Percentiles rank a stretch among this genome's conserved stretches.
Evolutionary conservation across 495 filamentous ascomycete species (phyloP).

Genomic region (Neurospora tetrasperma): DNA sequence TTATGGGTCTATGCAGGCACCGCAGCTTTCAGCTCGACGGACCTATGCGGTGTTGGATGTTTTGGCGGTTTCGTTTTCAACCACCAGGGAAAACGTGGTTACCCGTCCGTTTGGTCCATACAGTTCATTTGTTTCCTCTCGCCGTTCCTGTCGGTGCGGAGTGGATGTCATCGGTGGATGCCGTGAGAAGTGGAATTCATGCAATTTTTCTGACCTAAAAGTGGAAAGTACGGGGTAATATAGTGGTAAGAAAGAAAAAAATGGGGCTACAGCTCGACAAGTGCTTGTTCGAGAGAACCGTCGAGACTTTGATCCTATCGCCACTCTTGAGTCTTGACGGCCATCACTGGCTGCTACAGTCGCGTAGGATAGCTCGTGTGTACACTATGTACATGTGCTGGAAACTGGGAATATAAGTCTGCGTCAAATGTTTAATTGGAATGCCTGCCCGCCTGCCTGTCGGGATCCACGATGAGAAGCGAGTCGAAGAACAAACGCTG

Average conservation of each 20-base stretch:
- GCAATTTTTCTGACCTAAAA: background rate
- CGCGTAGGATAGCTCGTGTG: background rate
- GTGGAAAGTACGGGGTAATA: background rate
- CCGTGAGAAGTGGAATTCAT: background rate
- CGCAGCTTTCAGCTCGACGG: background rate
- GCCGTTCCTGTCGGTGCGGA: background rate
- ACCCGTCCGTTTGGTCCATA: background rate
- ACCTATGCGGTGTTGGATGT: background rate
- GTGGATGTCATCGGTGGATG: background rate
- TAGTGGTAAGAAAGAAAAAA: background rate
- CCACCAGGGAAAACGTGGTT: background rate
- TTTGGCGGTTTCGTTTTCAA: background rate
- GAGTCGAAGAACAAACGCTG: background rate
- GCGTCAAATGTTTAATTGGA: background rate
- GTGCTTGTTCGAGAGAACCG: background rate
- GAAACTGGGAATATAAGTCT: background rate
- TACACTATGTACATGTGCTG: background rate
- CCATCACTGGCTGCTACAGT: background rate
- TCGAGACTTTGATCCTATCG: background rate
- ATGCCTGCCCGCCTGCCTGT: background rate
- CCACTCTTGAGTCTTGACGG: background rate
- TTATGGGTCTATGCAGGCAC: background rate
- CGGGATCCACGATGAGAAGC: background rate
- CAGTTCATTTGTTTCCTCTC: background rate
- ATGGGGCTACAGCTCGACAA: background rate